phyloP scores from a whole-genome alignment of 1,284 basidiomycete genomes.

The Phenoliferia sp. region DNA sequence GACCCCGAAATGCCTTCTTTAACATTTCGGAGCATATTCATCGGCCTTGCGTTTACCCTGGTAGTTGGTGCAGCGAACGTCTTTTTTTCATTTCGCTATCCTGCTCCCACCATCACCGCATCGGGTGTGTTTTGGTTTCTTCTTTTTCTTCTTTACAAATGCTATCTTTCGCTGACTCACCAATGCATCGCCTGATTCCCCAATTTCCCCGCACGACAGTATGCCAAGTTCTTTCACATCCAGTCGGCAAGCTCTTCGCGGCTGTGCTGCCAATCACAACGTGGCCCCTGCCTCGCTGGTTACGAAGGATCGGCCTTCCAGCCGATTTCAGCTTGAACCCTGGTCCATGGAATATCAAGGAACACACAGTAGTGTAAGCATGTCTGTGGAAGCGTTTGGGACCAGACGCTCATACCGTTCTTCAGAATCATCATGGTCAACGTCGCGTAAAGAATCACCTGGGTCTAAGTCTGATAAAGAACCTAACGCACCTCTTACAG shows the following conservation, averaged over 20 bases:
- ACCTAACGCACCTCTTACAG: neutral
- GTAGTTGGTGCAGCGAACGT: constrained; percentile 69
- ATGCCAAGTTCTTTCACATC: constrained; percentile 78
- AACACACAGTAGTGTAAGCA: no score
- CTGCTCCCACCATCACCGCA: neutral
- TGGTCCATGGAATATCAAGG: constrained; percentile 97
- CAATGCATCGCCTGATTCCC: constrained; percentile 58
- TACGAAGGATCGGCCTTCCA: constrained; percentile 43
- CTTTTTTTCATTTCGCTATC: constrained; percentile 74
- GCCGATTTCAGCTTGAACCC: constrained; percentile 80
- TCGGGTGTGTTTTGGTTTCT: no score
- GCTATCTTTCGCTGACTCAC: neutral
- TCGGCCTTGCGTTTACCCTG: constrained; percentile 71
- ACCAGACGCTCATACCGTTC: no score
- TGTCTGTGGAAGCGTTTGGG: no score
- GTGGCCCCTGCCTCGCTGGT: constrained; percentile 62
- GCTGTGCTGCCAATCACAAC: constrained; percentile 72
- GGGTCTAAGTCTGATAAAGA: neutral
- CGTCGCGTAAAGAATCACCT: constrained; percentile 48
- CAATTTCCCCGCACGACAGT: constrained; percentile 76
- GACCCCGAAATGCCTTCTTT: constrained; percentile 89
- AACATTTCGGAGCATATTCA: constrained; percentile 81
- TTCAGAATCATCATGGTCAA: constrained; percentile 94
- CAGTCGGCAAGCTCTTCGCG: constrained; percentile 79
- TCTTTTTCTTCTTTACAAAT: no score